A percentile compares a stretch with the other conserved stretches of the same genome.
Evolutionary conservation across 2,329 filamentous ascomycete genomes (phyloP).

Genomic region (Xylariales sp.): DNA sequence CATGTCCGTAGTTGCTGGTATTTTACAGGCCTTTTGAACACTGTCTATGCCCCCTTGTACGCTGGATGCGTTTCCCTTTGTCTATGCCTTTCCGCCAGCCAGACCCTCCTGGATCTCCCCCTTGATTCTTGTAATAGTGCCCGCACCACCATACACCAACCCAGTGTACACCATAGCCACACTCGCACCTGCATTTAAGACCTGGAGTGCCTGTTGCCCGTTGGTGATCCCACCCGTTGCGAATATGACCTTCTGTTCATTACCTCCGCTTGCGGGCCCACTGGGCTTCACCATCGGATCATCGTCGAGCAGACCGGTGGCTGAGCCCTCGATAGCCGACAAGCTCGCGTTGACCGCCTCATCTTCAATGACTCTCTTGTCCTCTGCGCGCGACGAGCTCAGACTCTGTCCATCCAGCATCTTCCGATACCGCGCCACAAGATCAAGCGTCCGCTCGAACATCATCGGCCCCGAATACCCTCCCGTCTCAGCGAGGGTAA

Average conservation of each 20-base stretch:
- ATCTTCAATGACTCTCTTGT: constrained; percentile 14
- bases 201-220: constrained; percentile 74
- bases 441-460: constrained; percentile 71
- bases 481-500: constrained; percentile 69
- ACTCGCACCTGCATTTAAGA: constrained; percentile 83
- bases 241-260: constrained; percentile 73
- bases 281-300: constrained; percentile 34
- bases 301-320: constrained; percentile 23
- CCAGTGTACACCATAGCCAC: constrained; percentile 90
- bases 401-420: constrained; percentile 53
- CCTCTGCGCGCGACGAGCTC: constrained; percentile 13
- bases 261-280: constrained; percentile 80
- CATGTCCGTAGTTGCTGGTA: too few species aligned
- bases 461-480: constrained; percentile 89
- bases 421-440: constrained; percentile 76
- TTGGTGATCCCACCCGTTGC: constrained; percentile 90
- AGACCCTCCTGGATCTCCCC: constrained; percentile 50
- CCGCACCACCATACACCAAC: constrained; percentile 59
- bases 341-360: constrained; percentile 29
- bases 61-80: neutral
- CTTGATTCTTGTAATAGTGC: constrained; percentile 62
- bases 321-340: constrained; percentile 29
- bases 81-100: constrained; percentile 2
- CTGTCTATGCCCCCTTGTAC: too few species aligned
- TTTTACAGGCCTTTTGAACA: too few species aligned